Evolutionary conservation across 2,329 filamentous ascomycete species (phyloP).

Genomic region (Colletotrichum spinosum): DNA sequence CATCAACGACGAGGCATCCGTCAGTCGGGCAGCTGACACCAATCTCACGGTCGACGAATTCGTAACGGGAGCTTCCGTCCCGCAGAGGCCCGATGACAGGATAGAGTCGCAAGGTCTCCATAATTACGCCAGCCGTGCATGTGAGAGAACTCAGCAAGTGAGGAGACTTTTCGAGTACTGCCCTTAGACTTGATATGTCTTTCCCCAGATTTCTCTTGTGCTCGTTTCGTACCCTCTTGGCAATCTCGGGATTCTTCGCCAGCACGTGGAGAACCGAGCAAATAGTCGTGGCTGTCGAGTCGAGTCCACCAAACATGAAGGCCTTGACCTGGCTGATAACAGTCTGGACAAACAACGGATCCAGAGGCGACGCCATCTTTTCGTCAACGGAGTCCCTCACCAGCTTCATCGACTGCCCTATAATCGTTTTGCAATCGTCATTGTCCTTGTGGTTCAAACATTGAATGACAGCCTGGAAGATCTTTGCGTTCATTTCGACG

Average conservation of each 20-base stretch:
- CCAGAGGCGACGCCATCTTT: not conserved
- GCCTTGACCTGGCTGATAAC: slow-evolving; percentile 49
- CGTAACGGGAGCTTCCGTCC: slow-evolving; percentile 44
- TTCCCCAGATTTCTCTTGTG: slow-evolving; percentile 44
- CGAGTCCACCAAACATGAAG: slow-evolving; percentile 53
- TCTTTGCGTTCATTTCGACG: slow-evolving; percentile 14
- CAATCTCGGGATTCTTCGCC: slow-evolving; percentile 40
- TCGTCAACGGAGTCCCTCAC: not conserved
- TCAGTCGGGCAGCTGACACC: slow-evolving; percentile 52
- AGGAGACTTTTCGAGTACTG: slow-evolving; percentile 52
- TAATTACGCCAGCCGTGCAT: slow-evolving; percentile 65
- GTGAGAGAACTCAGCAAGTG: slow-evolving; percentile 60
- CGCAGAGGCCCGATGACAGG: slow-evolving; percentile 58
- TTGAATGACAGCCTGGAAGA: slow-evolving; percentile 16
- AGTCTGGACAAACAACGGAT: slow-evolving; percentile 41
- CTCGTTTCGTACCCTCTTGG: slow-evolving; percentile 44
- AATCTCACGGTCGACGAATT: slow-evolving; percentile 48
- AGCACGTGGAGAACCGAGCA: slow-evolving; percentile 45
- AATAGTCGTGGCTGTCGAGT: slow-evolving; percentile 50
- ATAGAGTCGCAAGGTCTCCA: slow-evolving; percentile 65
- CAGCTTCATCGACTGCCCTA: slow-evolving; percentile 42
- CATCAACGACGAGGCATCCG: slow-evolving; percentile 41
- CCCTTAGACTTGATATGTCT: slow-evolving; percentile 45
- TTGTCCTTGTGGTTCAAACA: not conserved
- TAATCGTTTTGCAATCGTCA: slow-evolving; percentile 38